Percentiles rank a stretch among this genome's conserved stretches.
Evolutionary conservation across 331 rosid genomes (phyloP).

Genomic region (Stylosanthes scabra): DNA sequence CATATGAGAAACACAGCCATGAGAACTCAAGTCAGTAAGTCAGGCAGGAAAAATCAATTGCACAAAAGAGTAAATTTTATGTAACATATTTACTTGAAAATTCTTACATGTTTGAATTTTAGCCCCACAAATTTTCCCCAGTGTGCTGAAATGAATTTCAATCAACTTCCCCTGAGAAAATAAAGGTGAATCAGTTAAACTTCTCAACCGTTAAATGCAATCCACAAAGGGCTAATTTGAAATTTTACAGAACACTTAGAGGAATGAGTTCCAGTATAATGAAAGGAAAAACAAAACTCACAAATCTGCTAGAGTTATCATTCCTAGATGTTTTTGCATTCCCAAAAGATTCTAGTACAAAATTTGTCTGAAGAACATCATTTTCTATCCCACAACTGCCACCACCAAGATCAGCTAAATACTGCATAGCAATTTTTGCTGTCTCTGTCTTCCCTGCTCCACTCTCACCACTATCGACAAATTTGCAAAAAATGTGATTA

Average conservation of each 20-base stretch:
- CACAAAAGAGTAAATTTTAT: slow-evolving; percentile 28
- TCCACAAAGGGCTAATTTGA: slow-evolving; percentile 16
- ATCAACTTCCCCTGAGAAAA: slow-evolving; percentile 87
- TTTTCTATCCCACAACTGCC: slow-evolving; percentile 67
- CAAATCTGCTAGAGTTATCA: slow-evolving; percentile 94
- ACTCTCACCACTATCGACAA: slow-evolving; percentile 87
- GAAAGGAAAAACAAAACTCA: slow-evolving; percentile 60
- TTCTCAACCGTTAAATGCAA: slow-evolving; percentile 29
- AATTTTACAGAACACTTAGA: slow-evolving; percentile 15
- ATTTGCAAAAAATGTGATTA: slow-evolving; percentile 18
- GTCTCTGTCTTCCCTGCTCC: slow-evolving; percentile 99
- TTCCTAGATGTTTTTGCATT: slow-evolving; percentile 92
- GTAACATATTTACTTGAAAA: slow-evolving; percentile 34
- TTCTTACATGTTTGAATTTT: slow-evolving; percentile 89
- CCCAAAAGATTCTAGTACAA: slow-evolving; percentile 91
- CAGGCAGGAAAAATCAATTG: slow-evolving; percentile 34
- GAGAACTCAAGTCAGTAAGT: slow-evolving; percentile 57
- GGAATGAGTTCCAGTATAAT: slow-evolving; percentile 21
- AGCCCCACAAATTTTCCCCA: slow-evolving; percentile 84
- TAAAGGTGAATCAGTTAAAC: slow-evolving; percentile 36
- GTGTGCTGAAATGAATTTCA: slow-evolving; percentile 77
- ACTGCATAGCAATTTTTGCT: slow-evolving; percentile 86
- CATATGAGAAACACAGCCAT: slow-evolving; percentile 48
- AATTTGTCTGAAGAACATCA: slow-evolving; percentile 74
- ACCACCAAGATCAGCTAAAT: slow-evolving; percentile 83